Percentiles rank a stretch among this genome's conserved stretches.
Conservation (phyloP, 2,329 filamentous ascomycete species). For the Leptodontidium sp. region DNA sequence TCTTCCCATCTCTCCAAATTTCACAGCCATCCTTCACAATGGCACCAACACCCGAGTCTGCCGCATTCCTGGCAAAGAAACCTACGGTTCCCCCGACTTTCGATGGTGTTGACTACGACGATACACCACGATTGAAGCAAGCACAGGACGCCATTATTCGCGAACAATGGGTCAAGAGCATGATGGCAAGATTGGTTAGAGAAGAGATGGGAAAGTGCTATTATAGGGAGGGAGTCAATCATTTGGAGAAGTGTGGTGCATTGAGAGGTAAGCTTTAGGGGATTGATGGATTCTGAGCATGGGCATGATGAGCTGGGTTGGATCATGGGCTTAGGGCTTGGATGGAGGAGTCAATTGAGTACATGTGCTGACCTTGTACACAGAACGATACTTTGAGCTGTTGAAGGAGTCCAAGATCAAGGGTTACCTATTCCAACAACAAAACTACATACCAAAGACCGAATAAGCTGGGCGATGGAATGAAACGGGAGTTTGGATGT, state of each 20-base stretch:
- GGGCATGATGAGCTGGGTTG: not conserved
- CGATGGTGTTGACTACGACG: conserved; percentile 86
- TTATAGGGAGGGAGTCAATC: conserved; percentile 83
- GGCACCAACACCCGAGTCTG: conserved; percentile 87
- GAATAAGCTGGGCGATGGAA: conserved; percentile 9
- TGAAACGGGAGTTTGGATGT: conserved; percentile 8
- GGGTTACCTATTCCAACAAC: conserved; percentile 81
- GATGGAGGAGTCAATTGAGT: not conserved
- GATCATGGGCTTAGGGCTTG: not conserved
- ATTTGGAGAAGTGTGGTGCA: conserved; percentile 85
- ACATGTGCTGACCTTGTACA: conserved; percentile 4
- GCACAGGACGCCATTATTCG: conserved; percentile 84
- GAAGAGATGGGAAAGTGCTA: conserved; percentile 90
- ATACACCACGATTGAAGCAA: conserved; percentile 81
- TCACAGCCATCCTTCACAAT: conserved; percentile 27
- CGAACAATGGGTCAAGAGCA: conserved; percentile 88
- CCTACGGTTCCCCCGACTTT: conserved; percentile 83
- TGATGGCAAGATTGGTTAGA: conserved; percentile 85
- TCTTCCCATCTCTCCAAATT: conserved; percentile 1
- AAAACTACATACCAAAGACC: conserved; percentile 69
- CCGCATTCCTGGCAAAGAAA: conserved; percentile 83
- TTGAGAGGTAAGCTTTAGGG: conserved; percentile 72
- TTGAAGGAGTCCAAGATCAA: conserved; percentile 79
- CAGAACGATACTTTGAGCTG: conserved; percentile 82
- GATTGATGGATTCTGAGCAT: not conserved